phyloP scores from a whole-genome alignment of 73 alveolate species.

The Paramecium pentaurelia region DNA sequence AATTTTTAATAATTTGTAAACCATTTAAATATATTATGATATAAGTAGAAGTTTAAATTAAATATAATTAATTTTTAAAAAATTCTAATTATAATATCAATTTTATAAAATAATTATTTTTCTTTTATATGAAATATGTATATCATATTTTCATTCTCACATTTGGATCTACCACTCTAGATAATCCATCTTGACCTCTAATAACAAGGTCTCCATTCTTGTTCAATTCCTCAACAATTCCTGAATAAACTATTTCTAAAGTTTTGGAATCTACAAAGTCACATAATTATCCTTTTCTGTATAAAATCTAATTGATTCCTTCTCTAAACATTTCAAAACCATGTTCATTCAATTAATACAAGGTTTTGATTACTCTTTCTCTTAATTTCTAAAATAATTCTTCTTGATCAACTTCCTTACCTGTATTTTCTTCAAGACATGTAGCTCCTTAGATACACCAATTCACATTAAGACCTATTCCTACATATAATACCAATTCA shows the following conservation, averaged over 20 bases:
- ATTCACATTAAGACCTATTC: not conserved
- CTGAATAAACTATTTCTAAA: not conserved
- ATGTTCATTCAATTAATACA: not conserved
- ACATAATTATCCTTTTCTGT: not conserved
- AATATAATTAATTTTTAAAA: no score
- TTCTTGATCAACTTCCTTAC: not conserved
- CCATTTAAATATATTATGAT: no score
- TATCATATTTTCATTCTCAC: not conserved
- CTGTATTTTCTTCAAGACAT: not conserved
- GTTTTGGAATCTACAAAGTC: not conserved
- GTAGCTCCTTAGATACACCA: not conserved
- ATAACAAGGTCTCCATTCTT: not conserved
- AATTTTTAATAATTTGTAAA: not conserved
- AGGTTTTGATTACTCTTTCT: not conserved
- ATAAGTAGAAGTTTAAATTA: no score
- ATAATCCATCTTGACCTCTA: not conserved
- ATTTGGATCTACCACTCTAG: not conserved
- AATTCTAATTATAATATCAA: no score
- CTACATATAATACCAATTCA: not conserved
- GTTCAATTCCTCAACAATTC: not conserved
- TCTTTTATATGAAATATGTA: not conserved
- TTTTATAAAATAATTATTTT: no score
- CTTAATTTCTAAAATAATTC: not conserved
- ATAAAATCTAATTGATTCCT: not conserved
- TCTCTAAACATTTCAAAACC: not conserved